Conservation (phyloP, 495 filamentous ascomycete genomes). For the Talaromyces borbonicus region DNA sequence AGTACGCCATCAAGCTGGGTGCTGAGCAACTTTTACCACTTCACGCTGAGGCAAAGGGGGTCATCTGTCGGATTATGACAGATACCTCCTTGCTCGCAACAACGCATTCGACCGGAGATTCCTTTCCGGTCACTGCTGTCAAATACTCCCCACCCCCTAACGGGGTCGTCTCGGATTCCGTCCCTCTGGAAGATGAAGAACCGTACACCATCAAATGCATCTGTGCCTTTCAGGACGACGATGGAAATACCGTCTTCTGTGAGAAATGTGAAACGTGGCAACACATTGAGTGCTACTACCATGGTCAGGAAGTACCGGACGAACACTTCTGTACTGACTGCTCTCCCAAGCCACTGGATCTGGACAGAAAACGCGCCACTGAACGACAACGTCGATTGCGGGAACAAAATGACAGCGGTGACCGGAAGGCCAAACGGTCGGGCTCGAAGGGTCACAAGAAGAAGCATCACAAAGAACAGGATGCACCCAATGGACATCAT, state of each 20-base stretch:
- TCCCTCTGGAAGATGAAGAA: conserved; percentile 63
- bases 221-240: conserved; percentile 84
- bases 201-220: conserved; percentile 98
- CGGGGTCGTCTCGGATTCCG: conserved; percentile 46
- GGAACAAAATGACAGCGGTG: conserved; percentile 50
- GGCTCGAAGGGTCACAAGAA: conserved; percentile 66
- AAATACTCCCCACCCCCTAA: conserved; percentile 42
- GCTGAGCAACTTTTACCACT: conserved; percentile 8
- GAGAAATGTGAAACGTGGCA: conserved; percentile 96
- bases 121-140: conserved; percentile 50
- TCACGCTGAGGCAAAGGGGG: conserved; percentile 34
- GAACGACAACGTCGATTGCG: conserved; percentile 53
- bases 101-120: conserved; percentile 52
- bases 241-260: conserved; percentile 95
- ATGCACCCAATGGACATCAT: conserved; percentile 30
- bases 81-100: conserved; percentile 56
- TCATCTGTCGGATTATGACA: conserved; percentile 86
- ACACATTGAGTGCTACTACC: conserved; percentile 93
- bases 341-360: conserved; percentile 58
- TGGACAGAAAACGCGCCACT: conserved; percentile 62
- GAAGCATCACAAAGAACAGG: conserved; percentile 43
- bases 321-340: conserved; percentile 85
- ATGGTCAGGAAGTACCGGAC: conserved; percentile 60
- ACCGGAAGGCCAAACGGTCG: conserved; percentile 57
- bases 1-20: conserved; percentile 6